Conservation (phyloP, 371 early-diverging fungal genomes). For the Mucor irregularis region DNA sequence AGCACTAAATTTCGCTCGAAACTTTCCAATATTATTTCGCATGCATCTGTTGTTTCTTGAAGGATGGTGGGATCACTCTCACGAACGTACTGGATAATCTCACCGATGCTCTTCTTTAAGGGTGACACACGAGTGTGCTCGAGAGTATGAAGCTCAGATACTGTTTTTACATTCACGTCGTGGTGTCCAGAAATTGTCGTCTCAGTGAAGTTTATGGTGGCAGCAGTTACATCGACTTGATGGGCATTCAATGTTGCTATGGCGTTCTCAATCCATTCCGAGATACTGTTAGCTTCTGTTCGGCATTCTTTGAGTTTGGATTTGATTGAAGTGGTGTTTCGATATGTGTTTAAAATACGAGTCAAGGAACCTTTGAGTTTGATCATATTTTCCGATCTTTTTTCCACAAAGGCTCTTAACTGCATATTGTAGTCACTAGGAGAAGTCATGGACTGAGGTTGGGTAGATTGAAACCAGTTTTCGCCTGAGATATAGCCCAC, state of each 20-base stretch:
- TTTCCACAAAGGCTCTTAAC: constrained; percentile 14
- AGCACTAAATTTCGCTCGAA: constrained; percentile 1
- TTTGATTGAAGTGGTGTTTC: constrained; percentile 16
- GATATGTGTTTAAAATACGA: constrained; percentile 7
- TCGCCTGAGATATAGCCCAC: constrained; percentile 3
- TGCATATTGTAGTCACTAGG: constrained; percentile 22
- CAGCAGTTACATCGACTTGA: constrained; percentile 17
- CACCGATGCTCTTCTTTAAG: constrained; percentile 1
- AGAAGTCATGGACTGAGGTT: constrained; percentile 9
- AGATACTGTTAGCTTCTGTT: constrained; percentile 9
- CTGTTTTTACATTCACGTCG: background rate
- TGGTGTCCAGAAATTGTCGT: background rate
- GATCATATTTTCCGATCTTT: constrained; percentile 8
- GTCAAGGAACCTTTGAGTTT: constrained; percentile 9
- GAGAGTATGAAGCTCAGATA: background rate
- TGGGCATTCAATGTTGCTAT: background rate
- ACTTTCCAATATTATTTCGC: constrained; percentile 4
- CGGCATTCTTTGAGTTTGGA: constrained; percentile 7
- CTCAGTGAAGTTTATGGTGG: background rate
- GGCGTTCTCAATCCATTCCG: constrained; percentile 15
- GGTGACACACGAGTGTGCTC: constrained; percentile 1
- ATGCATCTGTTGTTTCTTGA: constrained; percentile 4
- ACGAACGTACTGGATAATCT: background rate
- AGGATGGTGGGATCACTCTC: background rate
- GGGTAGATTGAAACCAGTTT: constrained; percentile 15